phyloP scores from a whole-genome alignment of 441 rosid species.

The Adansonia gregorii region DNA sequence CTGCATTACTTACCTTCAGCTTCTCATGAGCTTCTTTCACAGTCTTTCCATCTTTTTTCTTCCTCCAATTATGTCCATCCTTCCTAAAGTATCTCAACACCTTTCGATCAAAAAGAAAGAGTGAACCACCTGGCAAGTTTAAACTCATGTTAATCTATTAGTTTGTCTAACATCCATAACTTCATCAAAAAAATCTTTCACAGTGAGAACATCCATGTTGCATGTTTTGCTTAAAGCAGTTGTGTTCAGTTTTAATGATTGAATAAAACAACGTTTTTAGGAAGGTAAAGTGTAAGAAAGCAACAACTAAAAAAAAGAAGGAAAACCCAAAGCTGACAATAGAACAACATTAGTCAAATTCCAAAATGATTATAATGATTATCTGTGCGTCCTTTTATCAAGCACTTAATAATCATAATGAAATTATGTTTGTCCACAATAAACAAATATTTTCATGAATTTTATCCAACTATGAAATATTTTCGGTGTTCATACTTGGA shows the following conservation, averaged over 20 bases:
- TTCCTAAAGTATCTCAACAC: slow-evolving; percentile 92
- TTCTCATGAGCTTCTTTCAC: slow-evolving; percentile 97
- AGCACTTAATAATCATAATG: slow-evolving; percentile 6
- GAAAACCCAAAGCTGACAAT: neutral
- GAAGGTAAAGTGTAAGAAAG: neutral
- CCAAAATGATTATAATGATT: slow-evolving; percentile 13
- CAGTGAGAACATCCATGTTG: neutral
- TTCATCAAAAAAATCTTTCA: neutral
- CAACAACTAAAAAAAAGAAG: neutral
- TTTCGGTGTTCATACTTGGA: slow-evolving; percentile 57
- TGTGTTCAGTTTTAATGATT: slow-evolving; percentile 2
- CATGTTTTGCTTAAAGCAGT: slow-evolving; percentile 7
- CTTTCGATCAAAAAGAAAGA: slow-evolving; percentile 94
- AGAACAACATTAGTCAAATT: neutral
- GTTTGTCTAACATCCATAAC: neutral
- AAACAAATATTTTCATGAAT: neutral
- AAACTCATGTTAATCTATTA: slow-evolving; percentile 20
- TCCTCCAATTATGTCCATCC: slow-evolving; percentile 98
- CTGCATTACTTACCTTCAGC: slow-evolving; percentile 62
- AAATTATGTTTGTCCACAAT: neutral
- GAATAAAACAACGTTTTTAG: slow-evolving; percentile 5
- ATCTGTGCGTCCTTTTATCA: slow-evolving; percentile 5
- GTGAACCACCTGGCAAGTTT: slow-evolving; percentile 77
- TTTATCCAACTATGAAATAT: neutral
- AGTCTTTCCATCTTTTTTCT: slow-evolving; percentile 92